These are phyloP conservation scores for Epichloe aotearoae DNA, from an alignment of 2,329 filamentous ascomycete genomes.

Conservation along the genomic window DNA sequence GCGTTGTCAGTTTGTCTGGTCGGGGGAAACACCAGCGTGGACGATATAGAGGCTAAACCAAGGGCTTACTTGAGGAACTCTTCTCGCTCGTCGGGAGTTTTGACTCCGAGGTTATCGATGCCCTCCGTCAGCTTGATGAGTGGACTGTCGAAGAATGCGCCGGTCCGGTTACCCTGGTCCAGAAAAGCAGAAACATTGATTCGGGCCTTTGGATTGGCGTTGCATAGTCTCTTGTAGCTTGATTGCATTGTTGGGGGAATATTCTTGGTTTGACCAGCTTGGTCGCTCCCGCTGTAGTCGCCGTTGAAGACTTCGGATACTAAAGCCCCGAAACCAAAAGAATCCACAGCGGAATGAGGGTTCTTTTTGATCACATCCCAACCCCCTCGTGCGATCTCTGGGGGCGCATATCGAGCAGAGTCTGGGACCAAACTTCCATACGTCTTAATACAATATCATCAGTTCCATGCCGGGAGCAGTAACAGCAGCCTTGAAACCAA, in stretches of 20 bases:
- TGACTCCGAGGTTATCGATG: slow-evolving; percentile 84
- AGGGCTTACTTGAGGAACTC: slow-evolving; percentile 56
- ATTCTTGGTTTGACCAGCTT: slow-evolving; percentile 72
- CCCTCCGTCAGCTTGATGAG: slow-evolving; percentile 86
- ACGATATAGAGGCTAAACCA: slow-evolving; percentile 10
- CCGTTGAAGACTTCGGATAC: slow-evolving; percentile 91
- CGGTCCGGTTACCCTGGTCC: slow-evolving; percentile 70
- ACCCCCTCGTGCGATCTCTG: slow-evolving; percentile 79
- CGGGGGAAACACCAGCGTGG: slow-evolving; percentile 3
- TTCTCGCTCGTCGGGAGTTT: slow-evolving; percentile 71
- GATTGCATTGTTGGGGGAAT: slow-evolving; percentile 84
- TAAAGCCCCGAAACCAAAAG: slow-evolving; percentile 73
- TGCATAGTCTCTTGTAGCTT: slow-evolving; percentile 80
- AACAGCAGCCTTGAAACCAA: not conserved
- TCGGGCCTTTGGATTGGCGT: slow-evolving; percentile 77
- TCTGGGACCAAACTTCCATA: slow-evolving; percentile 83
- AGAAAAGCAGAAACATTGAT: slow-evolving; percentile 76
- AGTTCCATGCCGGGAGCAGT: not conserved
- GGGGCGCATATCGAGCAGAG: slow-evolving; percentile 69
- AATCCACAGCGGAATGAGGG: slow-evolving; percentile 69
- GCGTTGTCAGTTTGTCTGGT: slow-evolving; percentile 15
- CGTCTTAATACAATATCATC: slow-evolving; percentile 35
- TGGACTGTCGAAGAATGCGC: slow-evolving; percentile 85
- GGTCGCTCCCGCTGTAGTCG: slow-evolving; percentile 60
- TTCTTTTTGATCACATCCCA: slow-evolving; percentile 86